Evolutionary conservation across 129 eudicot species (phyloP), one percentile per base, ranked within the genome.

Genomic region (Tanacetum coccineum): DNA sequence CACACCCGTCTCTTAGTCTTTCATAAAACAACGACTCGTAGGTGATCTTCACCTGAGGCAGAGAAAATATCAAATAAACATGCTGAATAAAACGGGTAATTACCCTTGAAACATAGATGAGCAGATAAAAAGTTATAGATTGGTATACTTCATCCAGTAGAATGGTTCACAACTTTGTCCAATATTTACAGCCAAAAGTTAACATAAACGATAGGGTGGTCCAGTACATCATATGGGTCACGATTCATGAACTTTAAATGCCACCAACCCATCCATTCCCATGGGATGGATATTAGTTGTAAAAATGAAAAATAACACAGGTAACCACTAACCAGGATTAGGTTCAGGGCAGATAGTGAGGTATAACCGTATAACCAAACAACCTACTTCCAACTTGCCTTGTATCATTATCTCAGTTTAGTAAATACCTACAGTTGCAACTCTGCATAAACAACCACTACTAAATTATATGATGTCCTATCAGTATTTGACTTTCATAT

Each of bases 21-120:
- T 92, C 98, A 88, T 92, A 67, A n/a, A 92, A 92, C 83, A 92
- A 82, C 46, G 98, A 92, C 65, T 92, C 98, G 98, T 85, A 65
- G 89, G 91, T 67, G n/a, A n/a, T 92, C 98, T 74, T 88, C 96
- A 76, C 94, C 98, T 92, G 83, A 67, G 53, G 66, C 49, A 13
- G 54, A 32, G 4, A 50, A 63, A 53, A 25, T 17, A 73, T 68
- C 42, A 62, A 68, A 14, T 36, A 48, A 40, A 26, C 9, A 19
- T 47, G 32, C 48, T 36, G 67, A 3, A 59, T 45, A 13, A 50
- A 17, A 44, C 15, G 8, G 20, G 21, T 7, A 45, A 59, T 18
- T 40, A 14, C 39, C 11, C n/a, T 9, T 36, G 42, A 32, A 40
- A 50, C 3, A 39, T 36, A 62, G 25, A 15, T 13, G n/a, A 61